Evolutionary conservation across 345 rosid species (phyloP).

Genomic region (Clarkia xantiana): DNA sequence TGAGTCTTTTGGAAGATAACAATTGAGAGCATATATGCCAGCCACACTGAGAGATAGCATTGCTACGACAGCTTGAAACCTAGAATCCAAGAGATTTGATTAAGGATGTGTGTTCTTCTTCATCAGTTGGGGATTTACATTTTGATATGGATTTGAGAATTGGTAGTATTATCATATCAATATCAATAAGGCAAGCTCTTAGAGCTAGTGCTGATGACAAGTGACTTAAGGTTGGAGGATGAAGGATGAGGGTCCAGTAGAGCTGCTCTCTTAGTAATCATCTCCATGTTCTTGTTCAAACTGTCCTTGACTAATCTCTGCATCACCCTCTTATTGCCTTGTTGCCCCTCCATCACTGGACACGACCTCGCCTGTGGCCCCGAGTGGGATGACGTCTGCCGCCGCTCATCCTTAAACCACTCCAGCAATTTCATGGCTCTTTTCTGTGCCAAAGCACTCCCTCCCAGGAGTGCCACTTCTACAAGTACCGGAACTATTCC

Average conservation of each 20-base stretch:
- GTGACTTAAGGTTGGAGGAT: slow-evolving; percentile 41
- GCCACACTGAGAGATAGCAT: too few species aligned
- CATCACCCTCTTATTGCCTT: slow-evolving; percentile 60
- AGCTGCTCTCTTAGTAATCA: slow-evolving; percentile 56
- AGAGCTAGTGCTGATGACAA: slow-evolving; percentile 69
- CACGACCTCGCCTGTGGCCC: slow-evolving; percentile 66
- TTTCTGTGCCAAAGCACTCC: slow-evolving; percentile 68
- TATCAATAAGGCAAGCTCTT: slow-evolving; percentile 76
- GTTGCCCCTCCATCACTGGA: slow-evolving; percentile 27
- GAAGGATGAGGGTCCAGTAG: slow-evolving; percentile 22
- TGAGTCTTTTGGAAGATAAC: too few species aligned
- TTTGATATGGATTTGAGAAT: too few species aligned
- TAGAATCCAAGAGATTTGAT: too few species aligned
- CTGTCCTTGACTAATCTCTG: slow-evolving; percentile 76
- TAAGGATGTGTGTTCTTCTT: too few species aligned
- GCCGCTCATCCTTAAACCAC: slow-evolving; percentile 90
- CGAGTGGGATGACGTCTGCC: slow-evolving; percentile 67
- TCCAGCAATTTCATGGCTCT: slow-evolving; percentile 70
- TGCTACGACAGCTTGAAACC: too few species aligned
- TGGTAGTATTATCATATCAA: too few species aligned
- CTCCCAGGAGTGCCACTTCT: slow-evolving; percentile 63
- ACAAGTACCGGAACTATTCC: slow-evolving; percentile 70
- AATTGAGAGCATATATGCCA: too few species aligned
- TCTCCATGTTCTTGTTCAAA: slow-evolving; percentile 70
- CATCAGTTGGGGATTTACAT: too few species aligned